phyloP scores from a whole-genome alignment of 805 yeast species.

The Monosporozyma aerobia region DNA sequence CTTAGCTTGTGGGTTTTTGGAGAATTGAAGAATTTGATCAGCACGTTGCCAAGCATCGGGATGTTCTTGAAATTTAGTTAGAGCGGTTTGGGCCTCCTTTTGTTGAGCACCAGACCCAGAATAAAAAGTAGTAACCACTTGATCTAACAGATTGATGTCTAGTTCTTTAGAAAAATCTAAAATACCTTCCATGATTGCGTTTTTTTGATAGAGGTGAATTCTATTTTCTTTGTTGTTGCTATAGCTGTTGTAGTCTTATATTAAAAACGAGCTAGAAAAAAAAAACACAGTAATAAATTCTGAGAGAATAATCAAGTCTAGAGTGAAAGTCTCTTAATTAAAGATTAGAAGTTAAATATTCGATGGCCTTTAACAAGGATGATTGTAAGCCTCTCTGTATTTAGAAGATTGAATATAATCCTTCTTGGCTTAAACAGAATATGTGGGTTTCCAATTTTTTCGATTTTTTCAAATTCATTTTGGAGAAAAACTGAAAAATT shows the following conservation, averaged over 20 bases:
- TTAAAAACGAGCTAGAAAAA: neutral
- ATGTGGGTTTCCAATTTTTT: neutral
- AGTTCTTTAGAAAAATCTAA: conserved; percentile 80
- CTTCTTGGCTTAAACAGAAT: neutral
- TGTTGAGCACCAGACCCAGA: conserved; percentile 62
- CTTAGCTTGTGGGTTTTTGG: conserved; percentile 78
- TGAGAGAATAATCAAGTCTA: neutral
- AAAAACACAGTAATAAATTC: neutral
- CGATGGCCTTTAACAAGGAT: neutral
- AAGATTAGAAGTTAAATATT: neutral
- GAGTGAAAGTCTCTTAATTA: neutral
- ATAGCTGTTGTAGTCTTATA: neutral
- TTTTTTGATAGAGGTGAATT: neutral
- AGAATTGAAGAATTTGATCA: conserved; percentile 73
- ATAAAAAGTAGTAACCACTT: conserved; percentile 77
- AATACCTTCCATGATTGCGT: conserved; percentile 64
- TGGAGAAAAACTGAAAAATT: neutral
- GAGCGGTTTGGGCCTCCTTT: conserved; percentile 58
- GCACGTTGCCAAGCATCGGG: conserved; percentile 95
- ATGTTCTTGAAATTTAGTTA: conserved; percentile 81
- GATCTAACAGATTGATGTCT: conserved; percentile 72
- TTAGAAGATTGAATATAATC: neutral
- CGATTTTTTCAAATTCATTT: neutral
- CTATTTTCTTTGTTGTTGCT: neutral
- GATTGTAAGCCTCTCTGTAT: neutral